Percentiles rank a stretch among this genome's conserved stretches.
These are phyloP conservation scores for Coniochaeta sp. DNA, from an alignment of 2,329 filamentous ascomycete species.

Conservation along the genomic window DNA sequence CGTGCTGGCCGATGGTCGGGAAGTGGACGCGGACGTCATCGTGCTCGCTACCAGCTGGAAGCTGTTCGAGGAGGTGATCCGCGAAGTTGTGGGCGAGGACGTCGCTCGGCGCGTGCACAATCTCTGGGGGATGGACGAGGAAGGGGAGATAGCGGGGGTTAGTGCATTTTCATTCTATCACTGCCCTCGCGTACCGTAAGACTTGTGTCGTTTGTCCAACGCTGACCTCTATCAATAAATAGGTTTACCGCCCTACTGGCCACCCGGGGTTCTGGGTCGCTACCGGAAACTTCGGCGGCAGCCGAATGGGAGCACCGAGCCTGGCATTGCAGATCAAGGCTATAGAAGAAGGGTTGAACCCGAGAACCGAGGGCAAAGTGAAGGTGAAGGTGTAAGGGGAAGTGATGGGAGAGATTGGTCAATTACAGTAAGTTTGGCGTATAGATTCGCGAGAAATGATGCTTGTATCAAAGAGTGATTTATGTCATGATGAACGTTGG, in stretches of 20 bases:
- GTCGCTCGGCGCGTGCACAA: neutral
- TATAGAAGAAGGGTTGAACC: neutral
- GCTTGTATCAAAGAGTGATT: too few relatives aligned
- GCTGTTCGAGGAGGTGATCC: neutral
- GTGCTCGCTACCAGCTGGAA: neutral
- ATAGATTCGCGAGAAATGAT: too few relatives aligned
- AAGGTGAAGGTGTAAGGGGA: too few relatives aligned
- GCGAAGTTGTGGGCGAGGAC: neutral
- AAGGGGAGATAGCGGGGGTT: neutral
- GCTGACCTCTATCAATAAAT: neutral
- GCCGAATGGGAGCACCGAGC: neutral
- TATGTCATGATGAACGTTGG: too few relatives aligned
- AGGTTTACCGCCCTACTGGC: neutral
- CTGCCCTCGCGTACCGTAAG: too few relatives aligned
- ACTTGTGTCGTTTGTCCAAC: too few relatives aligned
- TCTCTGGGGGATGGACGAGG: neutral
- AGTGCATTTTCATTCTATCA: neutral
- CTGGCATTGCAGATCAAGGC: neutral
- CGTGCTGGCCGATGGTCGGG: neutral
- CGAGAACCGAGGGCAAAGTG: neutral
- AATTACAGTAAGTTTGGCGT: too few relatives aligned
- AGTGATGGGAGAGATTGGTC: too few relatives aligned
- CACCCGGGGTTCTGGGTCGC: neutral
- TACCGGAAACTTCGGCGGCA: neutral
- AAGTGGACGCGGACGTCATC: neutral